Evolutionary conservation across 106 monocot genomes (phyloP), one percentile per base, ranked within the genome.

Genomic region (Gastrodia elata): DNA sequence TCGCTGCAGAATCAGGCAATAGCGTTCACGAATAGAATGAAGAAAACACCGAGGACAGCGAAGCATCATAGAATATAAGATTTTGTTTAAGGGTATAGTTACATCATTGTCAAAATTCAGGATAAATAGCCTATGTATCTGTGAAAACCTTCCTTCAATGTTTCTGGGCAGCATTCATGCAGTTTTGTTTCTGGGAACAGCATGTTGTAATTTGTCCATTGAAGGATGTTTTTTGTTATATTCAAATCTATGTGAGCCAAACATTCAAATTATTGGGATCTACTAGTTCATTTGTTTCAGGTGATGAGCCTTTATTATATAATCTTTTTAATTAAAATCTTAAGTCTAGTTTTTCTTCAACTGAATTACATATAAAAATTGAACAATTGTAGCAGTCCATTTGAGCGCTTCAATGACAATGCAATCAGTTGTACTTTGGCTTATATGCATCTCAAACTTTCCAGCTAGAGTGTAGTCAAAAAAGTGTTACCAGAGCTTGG

Each of bases 11-110:
- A 67, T 57, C 38, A 18, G 81, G 57, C 22, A 76, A 81, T 40
- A 80, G 52, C 55, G 57, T 26, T 8, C 73, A 35, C 38, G 89
- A 77, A 22, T 41, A 55, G 15, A 70, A 71, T 27, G 64, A 77
- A 65, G 77, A 74, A 5, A 79, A 52, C 35, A 48, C 4, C 40
- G 64, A 18, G 14, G 80, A 80, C 0, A 83, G 74, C 28, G 25
- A 16, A 35, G 69, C 39, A 18, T 8, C 24, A 8, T 6, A 18
- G 44, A 61, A 10, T 40, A 65, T 35, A 39, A 27, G 37, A 68
- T n/a, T 44, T 37, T 67, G 36, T 67, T n/a, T 26, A 67, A 28
- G 34, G 38, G n/a, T 16, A n/a, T n/a, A 7, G 37, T 36, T 67
- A 38, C 7, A 20, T 35, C 22, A 67, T 67, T 37, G 27, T 61